These are phyloP conservation scores for Paratinospora sagittata DNA, from an alignment of 164 flowering plant species.

Conservation along the genomic window DNA sequence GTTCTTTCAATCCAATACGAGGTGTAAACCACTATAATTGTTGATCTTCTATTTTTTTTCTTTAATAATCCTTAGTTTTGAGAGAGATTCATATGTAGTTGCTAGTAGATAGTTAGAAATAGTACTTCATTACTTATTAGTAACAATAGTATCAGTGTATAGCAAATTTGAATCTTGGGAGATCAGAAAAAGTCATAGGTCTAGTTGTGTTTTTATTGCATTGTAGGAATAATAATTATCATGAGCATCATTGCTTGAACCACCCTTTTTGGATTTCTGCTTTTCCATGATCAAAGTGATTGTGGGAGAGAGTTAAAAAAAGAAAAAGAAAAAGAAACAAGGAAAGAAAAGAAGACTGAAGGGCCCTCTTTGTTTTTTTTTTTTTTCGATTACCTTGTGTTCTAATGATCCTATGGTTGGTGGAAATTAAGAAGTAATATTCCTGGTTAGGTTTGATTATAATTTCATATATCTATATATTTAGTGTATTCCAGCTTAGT, in stretches of 20 bases:
- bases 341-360: not conserved
- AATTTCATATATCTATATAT: not conserved
- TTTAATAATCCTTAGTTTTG: not conserved
- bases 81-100: not conserved
- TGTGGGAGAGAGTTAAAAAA: not conserved
- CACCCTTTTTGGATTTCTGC: constrained; percentile 14
- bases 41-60: not conserved
- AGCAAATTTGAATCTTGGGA: constrained; percentile 12
- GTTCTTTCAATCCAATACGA: constrained; percentile 56
- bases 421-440: not conserved
- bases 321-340: not conserved
- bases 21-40: constrained; percentile 14
- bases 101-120: not conserved
- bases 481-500: not conserved
- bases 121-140: not conserved
- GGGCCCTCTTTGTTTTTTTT: not conserved
- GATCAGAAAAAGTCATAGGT: not conserved
- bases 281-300: constrained; percentile 24
- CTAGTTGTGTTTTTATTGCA: constrained; percentile 12
- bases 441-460: not conserved
- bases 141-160: constrained; percentile 8
- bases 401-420: not conserved
- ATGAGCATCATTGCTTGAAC: constrained; percentile 26
- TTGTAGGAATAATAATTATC: constrained; percentile 14
- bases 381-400: not conserved